Conservation (phyloP, 768 basidiomycete species). For the Trametes villosa region DNA sequence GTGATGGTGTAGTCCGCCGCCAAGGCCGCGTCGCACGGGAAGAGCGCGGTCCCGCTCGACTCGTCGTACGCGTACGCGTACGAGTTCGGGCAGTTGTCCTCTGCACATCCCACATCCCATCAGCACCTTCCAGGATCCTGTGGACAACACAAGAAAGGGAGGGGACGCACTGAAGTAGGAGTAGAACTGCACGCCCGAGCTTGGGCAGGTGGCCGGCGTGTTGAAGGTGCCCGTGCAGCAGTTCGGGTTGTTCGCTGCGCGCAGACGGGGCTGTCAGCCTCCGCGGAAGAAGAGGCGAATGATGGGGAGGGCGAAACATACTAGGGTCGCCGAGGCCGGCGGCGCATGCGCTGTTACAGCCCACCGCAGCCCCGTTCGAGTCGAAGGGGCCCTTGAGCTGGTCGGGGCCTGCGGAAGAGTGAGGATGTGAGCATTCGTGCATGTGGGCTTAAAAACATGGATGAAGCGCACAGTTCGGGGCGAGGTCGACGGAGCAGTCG, state of each 20-base stretch:
- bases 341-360: constrained; percentile 49
- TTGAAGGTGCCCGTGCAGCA: constrained; percentile 63
- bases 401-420: constrained; percentile 35
- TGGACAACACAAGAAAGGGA: background rate
- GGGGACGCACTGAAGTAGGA: constrained; percentile 49
- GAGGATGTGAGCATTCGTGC: background rate
- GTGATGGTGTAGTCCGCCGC: constrained; percentile 50
- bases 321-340: constrained; percentile 44
- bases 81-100: constrained; percentile 47
- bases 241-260: constrained; percentile 58
- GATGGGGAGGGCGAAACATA: constrained; percentile 14
- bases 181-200: constrained; percentile 48
- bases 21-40: constrained; percentile 43
- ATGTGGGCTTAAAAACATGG: background rate
- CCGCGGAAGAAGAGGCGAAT: background rate
- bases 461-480: constrained; percentile 39
- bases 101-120: constrained; percentile 29
- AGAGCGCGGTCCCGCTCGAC: constrained; percentile 48
- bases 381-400: constrained; percentile 41
- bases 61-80: constrained; percentile 61
- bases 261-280: constrained; percentile 12
- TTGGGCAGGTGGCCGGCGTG: constrained; percentile 60
- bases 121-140: background rate
- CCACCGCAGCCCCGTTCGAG: constrained; percentile 40
- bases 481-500: constrained; percentile 41